A percentile compares a stretch with the other conserved stretches of the same genome.
phyloP scores from a whole-genome alignment of 164 flowering plant species.

The Buxus sempervirens region DNA sequence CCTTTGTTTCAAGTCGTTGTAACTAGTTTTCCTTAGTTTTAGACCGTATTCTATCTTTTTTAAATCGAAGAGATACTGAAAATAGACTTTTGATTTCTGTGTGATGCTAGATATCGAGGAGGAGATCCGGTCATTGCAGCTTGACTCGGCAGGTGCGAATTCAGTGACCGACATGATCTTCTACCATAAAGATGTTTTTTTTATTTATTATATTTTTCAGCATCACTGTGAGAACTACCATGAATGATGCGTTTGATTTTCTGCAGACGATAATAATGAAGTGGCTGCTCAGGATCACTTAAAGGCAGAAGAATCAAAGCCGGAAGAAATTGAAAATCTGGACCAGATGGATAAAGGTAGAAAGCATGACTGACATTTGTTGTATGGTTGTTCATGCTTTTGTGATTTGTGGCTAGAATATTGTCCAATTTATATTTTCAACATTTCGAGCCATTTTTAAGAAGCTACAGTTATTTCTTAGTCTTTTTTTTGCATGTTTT shows the following conservation, averaged over 20 bases:
- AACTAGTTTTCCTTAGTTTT: background rate
- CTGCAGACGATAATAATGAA: constrained; percentile 2
- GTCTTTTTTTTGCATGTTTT: no score
- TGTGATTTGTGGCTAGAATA: background rate
- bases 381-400: background rate
- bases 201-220: background rate
- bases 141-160: constrained; percentile 3
- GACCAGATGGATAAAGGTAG: constrained; percentile 56
- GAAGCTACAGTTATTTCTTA: background rate
- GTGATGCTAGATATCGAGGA: constrained; percentile 4
- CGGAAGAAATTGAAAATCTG: constrained; percentile 31
- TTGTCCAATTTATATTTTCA: background rate
- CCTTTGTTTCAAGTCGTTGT: background rate
- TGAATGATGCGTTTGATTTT: background rate
- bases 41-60: background rate
- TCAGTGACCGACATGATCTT: background rate
- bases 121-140: constrained; percentile 7
- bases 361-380: background rate
- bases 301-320: constrained; percentile 29
- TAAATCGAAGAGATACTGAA: background rate
- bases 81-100: background rate
- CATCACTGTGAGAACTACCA: background rate
- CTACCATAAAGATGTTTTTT: background rate
- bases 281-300: background rate
- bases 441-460: background rate